Percentiles rank a stretch among this genome's conserved stretches.
Evolutionary conservation across 2,329 filamentous ascomycete genomes (phyloP).

Genomic region (Calonectria fujianensis): DNA sequence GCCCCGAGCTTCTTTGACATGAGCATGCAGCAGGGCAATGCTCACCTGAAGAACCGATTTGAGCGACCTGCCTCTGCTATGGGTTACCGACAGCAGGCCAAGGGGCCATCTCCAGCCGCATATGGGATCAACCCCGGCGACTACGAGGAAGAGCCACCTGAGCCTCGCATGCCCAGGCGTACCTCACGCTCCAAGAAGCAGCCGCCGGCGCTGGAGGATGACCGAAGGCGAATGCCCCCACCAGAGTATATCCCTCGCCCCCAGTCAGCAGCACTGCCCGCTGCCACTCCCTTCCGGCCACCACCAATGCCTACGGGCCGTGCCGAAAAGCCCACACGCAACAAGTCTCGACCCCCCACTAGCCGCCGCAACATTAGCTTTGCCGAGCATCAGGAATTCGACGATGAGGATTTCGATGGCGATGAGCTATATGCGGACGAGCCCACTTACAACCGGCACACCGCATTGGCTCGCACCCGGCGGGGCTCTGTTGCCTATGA

Average conservation of each 20-base stretch:
- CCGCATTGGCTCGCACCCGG: conserved; percentile 59
- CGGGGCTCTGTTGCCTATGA: conserved; percentile 63
- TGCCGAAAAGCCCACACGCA: conserved; percentile 52
- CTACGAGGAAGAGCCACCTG: conserved; percentile 64
- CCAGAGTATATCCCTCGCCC: conserved; percentile 63
- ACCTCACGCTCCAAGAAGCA: conserved; percentile 65
- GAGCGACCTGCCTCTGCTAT: conserved; percentile 64
- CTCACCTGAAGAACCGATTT: conserved; percentile 59
- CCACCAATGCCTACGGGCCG: conserved; percentile 49
- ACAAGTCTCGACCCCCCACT: conserved; percentile 57
- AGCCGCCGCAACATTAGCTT: conserved; percentile 59
- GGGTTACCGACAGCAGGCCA: conserved; percentile 59
- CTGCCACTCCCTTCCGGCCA: conserved; percentile 56
- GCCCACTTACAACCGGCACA: conserved; percentile 58
- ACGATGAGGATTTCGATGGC: conserved; percentile 62
- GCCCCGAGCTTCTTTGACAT: conserved; percentile 59
- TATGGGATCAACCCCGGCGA: conserved; percentile 62
- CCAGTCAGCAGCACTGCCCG: conserved; percentile 58
- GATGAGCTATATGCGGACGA: conserved; percentile 63
- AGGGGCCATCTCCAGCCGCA: conserved; percentile 47
- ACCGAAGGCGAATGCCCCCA: conserved; percentile 70
- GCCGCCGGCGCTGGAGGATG: conserved; percentile 61
- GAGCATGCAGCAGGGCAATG: conserved; percentile 53
- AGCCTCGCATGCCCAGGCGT: conserved; percentile 62
- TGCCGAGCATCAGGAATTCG: conserved; percentile 57